Evolutionary conservation across 2,329 filamentous ascomycete genomes (phyloP).

Genomic region (Chaetoscypha palmicola): DNA sequence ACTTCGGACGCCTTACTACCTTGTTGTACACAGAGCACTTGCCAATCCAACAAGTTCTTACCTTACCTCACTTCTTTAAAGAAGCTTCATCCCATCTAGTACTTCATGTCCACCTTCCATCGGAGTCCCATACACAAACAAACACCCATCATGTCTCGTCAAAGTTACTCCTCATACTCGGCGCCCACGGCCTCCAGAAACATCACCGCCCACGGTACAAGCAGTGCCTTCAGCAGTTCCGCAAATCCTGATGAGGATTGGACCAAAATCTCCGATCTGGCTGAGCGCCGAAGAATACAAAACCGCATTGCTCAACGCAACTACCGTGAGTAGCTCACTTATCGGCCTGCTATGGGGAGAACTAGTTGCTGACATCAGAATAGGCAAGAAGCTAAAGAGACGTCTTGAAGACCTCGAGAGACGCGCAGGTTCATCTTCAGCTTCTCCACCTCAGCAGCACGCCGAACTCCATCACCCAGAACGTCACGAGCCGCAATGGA

Average conservation of each 20-base stretch:
- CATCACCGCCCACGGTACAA: conserved; percentile 68
- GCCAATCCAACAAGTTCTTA: conserved; percentile 8
- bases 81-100: conserved; percentile 8
- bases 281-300: conserved; percentile 88
- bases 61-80: conserved; percentile 7
- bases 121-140: conserved; percentile 12
- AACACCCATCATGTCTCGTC: conserved; percentile 29
- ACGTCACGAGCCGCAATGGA: conserved; percentile 25
- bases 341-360: background rate
- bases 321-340: conserved; percentile 75
- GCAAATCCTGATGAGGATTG: conserved; percentile 97
- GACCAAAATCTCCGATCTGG: conserved; percentile 97
- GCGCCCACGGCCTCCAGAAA: conserved; percentile 42
- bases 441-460: conserved; percentile 47
- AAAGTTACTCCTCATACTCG: conserved; percentile 28
- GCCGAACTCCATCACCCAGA: conserved; percentile 37
- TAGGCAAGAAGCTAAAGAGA: conserved; percentile 90
- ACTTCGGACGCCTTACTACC: conserved; percentile 17
- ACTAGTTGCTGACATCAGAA: conserved; percentile 13
- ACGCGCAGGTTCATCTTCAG: conserved; percentile 58
- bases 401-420: conserved; percentile 79
- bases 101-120: conserved; percentile 11
- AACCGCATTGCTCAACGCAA: conserved; percentile 97
- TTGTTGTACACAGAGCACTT: conserved; percentile 16
- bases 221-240: conserved; percentile 89